Evolutionary conservation across 1,284 basidiomycete species (phyloP), one percentile per base, ranked within the genome.

Genomic region (Apiotrichum sp.): DNA sequence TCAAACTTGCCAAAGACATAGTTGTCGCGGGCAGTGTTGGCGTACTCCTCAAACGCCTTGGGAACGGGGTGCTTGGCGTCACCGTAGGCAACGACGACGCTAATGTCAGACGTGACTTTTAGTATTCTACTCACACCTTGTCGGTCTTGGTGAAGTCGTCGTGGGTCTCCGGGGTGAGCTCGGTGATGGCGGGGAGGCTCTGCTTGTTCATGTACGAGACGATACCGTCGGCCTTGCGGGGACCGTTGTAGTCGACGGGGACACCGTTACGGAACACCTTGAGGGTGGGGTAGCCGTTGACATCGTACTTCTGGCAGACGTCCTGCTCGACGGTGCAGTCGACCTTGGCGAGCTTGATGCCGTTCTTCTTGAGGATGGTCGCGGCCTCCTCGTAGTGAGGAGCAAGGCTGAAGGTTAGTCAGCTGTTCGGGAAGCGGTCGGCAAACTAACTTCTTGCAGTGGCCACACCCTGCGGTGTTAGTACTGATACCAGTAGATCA

Each of bases 131-230:
- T 63, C 60, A 77, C 75, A 99, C 81, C 75, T 87, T 90, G 84
- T 98, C 96, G 31, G 89, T 83, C 50, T 81, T 81, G 78, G 85
- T 85, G 84, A 98, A 97, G 62, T 93, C 88, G 52, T 85, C 82
- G 71, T 89, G 84, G 75, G 87, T 89, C 47, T 78, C 82, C 29
- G 80, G 77, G 3, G 86, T 89, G 38, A 99, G 84, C 39, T 84
- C 80, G 5, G 89, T 86, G 48, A 98, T 86, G 42, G 96, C 91
- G n/a, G 96, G 96, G 16, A 98, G 84, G 8, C 89, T 86, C 82
- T 98, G 96, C 93, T 98, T 98, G 80, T 84, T 77, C 96, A 99
- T 98, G 82, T 98, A 98, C 73, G 75, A 86, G 74, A 98, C 81
- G 70, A 99, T 98, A 35, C 96, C 95, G 65, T 98, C 96, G 14